phyloP scores from a whole-genome alignment of 345 rosid species.

The Brassica cretica region DNA sequence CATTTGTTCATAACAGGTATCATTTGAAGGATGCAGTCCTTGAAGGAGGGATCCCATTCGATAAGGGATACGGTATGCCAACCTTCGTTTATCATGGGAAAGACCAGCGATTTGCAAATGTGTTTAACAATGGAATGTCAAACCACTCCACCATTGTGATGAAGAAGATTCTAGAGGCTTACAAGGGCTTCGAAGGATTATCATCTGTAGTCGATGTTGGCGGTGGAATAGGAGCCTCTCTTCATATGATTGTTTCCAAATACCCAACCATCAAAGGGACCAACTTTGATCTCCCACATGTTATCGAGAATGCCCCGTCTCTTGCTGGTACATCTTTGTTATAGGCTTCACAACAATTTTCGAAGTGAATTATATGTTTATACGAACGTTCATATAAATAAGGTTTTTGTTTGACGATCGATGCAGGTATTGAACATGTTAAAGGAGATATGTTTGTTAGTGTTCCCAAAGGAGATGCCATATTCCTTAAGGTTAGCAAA shows the following conservation, averaged over 20 bases:
- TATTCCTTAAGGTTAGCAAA: slow-evolving; percentile 5
- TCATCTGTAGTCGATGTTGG: slow-evolving; percentile 59
- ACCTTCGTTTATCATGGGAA: not conserved
- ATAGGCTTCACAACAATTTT: not conserved
- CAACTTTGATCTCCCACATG: slow-evolving; percentile 49
- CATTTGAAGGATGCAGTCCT: slow-evolving; percentile 5
- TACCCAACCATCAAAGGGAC: slow-evolving; percentile 47
- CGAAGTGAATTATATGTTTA: not conserved
- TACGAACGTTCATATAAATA: not conserved
- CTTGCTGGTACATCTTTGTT: not conserved
- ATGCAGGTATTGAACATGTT: not conserved
- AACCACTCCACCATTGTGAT: slow-evolving; percentile 46
- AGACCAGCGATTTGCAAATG: not conserved
- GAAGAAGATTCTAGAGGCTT: slow-evolving; percentile 49
- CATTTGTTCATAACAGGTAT: not conserved
- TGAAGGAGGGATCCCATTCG: slow-evolving; percentile 6
- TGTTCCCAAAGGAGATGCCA: slow-evolving; percentile 6
- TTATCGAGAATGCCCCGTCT: slow-evolving; percentile 27
- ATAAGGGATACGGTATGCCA: slow-evolving; percentile 1
- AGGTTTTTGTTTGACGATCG: not conserved
- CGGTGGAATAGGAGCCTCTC: slow-evolving; percentile 56
- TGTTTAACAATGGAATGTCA: slow-evolving; percentile 2
- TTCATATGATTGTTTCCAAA: slow-evolving; percentile 48
- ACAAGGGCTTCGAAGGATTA: slow-evolving; percentile 55
- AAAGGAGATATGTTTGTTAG: slow-evolving; percentile 5